These are phyloP conservation scores for Cyclanthera cordifolia DNA, from an alignment of 306 rosid species.

Conservation along the genomic window DNA sequence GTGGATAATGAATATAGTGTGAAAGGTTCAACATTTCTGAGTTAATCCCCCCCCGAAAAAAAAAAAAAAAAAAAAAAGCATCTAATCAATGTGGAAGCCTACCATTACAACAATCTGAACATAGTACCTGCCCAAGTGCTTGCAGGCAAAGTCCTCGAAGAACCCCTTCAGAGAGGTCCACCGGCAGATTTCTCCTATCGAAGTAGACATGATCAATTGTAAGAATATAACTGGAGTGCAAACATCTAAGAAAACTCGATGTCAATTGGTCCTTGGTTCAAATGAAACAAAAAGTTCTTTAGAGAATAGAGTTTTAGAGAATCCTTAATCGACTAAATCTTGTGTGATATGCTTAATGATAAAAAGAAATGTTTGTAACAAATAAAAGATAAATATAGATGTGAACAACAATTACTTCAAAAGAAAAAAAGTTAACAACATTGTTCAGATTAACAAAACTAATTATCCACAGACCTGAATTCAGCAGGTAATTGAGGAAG, in stretches of 20 bases:
- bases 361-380: background rate
- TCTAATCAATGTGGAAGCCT: background rate
- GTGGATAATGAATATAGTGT: background rate
- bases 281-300: background rate
- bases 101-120: background rate
- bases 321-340: background rate
- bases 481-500: conserved; percentile 80
- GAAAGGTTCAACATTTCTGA: background rate
- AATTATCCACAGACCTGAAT: conserved; percentile 50
- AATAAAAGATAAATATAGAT: background rate
- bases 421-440: background rate
- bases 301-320: background rate
- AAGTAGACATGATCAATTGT: conserved; percentile 17
- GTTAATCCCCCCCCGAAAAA: background rate
- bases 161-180: conserved; percentile 86
- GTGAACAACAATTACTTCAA: background rate
- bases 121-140: conserved; percentile 80
- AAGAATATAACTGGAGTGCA: conserved; percentile 11
- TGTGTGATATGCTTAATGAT: background rate
- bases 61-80: background rate
- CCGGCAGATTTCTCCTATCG: conserved; percentile 83
- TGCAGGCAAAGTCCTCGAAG: conserved; percentile 89
- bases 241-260: background rate
- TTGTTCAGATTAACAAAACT: background rate
- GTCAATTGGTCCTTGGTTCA: background rate